Percentiles rank a stretch among this genome's conserved stretches.
phyloP scores from a whole-genome alignment of 2,329 filamentous ascomycete genomes.

The Aspergillus unguis region DNA sequence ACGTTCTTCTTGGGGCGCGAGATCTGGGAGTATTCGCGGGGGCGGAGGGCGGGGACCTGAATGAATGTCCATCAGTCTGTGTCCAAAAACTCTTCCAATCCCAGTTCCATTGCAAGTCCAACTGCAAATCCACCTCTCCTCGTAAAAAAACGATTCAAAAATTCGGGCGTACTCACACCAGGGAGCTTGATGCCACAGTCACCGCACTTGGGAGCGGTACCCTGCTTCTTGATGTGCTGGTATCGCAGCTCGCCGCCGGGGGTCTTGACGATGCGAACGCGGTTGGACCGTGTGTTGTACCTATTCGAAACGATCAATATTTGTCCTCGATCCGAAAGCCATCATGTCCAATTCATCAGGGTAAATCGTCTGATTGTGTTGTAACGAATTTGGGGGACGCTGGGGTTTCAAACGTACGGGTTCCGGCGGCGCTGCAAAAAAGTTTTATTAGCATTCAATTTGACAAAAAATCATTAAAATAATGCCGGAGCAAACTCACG shows the following conservation, averaged over 20 bases:
- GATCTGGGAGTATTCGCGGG: slow-evolving; percentile 94
- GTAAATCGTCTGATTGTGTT: slow-evolving; percentile 10
- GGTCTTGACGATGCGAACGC: slow-evolving; percentile 92
- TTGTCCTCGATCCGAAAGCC: not conserved
- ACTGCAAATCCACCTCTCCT: no score
- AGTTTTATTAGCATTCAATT: slow-evolving; percentile 24
- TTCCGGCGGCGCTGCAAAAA: slow-evolving; percentile 66
- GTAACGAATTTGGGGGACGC: slow-evolving; percentile 16
- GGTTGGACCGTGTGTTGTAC: slow-evolving; percentile 99
- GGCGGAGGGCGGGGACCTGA: slow-evolving; percentile 91
- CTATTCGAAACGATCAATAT: slow-evolving; percentile 50
- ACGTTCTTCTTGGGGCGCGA: slow-evolving; percentile 99
- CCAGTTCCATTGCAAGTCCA: no score
- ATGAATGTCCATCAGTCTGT: slow-evolving; percentile 1
- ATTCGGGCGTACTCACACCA: slow-evolving; percentile 70
- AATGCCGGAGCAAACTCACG: slow-evolving; percentile 32
- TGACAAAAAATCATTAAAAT: not conserved
- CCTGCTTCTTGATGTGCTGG: slow-evolving; percentile 99
- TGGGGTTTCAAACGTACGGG: slow-evolving; percentile 59
- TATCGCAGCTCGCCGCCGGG: slow-evolving; percentile 93
- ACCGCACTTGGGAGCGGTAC: slow-evolving; percentile 97
- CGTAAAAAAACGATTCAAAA: not conserved
- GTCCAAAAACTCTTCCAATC: not conserved
- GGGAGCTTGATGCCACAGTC: slow-evolving; percentile 97
- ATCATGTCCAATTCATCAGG: slow-evolving; percentile 2